Evolutionary conservation across 345 rosid genomes (phyloP).

Genomic region (Euphorbia tirucalli): DNA sequence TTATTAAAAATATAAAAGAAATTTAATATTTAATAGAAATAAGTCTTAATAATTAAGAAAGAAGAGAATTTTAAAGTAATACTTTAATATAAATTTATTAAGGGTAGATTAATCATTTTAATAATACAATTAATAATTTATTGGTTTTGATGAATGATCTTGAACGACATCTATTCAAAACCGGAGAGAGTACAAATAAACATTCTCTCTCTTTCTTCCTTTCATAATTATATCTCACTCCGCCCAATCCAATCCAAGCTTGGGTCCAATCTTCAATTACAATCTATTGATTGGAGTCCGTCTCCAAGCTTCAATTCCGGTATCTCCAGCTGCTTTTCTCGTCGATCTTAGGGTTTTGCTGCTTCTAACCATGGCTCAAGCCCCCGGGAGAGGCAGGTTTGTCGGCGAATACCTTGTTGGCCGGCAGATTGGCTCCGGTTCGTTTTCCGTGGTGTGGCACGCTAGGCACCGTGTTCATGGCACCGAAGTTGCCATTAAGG

Average conservation of each 20-base stretch:
- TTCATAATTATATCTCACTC: slow-evolving; percentile 21
- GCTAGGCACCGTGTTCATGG: slow-evolving; percentile 88
- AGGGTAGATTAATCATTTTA: too few species aligned
- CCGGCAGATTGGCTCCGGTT: slow-evolving; percentile 89
- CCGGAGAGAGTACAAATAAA: neutral
- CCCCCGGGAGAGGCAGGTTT: slow-evolving; percentile 57
- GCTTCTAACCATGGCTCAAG: slow-evolving; percentile 53
- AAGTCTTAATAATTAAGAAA: too few species aligned
- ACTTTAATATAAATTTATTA: too few species aligned
- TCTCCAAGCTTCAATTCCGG: slow-evolving; percentile 21
- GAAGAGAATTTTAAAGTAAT: too few species aligned
- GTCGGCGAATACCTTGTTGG: slow-evolving; percentile 90
- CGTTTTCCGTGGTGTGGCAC: slow-evolving; percentile 95
- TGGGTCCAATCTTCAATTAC: slow-evolving; percentile 34
- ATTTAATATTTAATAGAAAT: too few species aligned
- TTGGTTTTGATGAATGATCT: too few species aligned
- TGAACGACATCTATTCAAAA: too few species aligned
- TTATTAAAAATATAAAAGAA: too few species aligned
- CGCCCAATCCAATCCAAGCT: slow-evolving; percentile 29
- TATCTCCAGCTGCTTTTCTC: slow-evolving; percentile 26
- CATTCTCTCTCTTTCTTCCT: slow-evolving; percentile 13
- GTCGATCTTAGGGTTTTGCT: slow-evolving; percentile 30
- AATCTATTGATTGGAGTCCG: slow-evolving; percentile 24
- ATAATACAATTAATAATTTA: too few species aligned
- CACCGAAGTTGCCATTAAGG: slow-evolving; percentile 92